These are phyloP conservation scores for Amphichorda felina DNA, from an alignment of 2,329 filamentous ascomycete genomes.

Conservation along the genomic window DNA sequence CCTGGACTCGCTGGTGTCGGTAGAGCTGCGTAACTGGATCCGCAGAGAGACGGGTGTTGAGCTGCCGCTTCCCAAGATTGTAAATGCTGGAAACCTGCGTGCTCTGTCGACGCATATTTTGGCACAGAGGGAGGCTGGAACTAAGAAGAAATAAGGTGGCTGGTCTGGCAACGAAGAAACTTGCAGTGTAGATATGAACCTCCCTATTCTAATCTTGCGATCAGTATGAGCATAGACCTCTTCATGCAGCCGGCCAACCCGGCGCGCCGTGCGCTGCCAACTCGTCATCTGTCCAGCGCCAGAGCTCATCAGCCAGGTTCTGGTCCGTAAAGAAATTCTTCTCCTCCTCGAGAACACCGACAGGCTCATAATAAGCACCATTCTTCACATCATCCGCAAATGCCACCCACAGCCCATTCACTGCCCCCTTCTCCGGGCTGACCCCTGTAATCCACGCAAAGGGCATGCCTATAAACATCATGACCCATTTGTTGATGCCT, in stretches of 20 bases:
- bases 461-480: neutral
- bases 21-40: slow-evolving; percentile 39
- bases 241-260: too few species aligned
- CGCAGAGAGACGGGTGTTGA: slow-evolving; percentile 20
- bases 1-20: slow-evolving; percentile 39
- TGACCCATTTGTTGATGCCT: neutral
- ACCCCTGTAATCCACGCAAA: neutral
- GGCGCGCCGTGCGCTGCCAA: neutral
- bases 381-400: slow-evolving; percentile 10
- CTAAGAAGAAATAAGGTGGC: too few species aligned
- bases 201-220: too few species aligned
- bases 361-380: slow-evolving; percentile 12
- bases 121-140: too few species aligned
- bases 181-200: too few species aligned
- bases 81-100: too few species aligned
- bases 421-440: neutral
- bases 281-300: slow-evolving; percentile 1
- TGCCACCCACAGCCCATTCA: neutral
- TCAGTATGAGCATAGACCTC: too few species aligned
- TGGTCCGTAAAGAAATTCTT: neutral
- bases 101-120: too few species aligned
- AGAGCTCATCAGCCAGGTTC: neutral
- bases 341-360: neutral
- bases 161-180: too few species aligned
- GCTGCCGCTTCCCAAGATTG: too few species aligned